Percentiles rank a stretch among this genome's conserved stretches.
Conservation (phyloP, 768 basidiomycete genomes). For the Amanita rubescens region DNA sequence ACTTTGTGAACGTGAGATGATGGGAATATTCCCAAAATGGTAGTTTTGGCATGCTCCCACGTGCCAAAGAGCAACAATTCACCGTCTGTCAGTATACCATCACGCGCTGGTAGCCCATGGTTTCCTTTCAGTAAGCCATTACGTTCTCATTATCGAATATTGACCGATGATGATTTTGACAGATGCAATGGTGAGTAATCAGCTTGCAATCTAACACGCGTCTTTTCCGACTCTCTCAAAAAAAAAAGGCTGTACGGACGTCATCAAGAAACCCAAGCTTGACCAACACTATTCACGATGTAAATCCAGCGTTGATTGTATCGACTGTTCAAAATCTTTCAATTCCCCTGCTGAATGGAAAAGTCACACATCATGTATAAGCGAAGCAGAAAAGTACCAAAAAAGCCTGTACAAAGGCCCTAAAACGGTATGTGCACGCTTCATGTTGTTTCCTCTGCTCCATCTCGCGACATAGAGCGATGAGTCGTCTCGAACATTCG, state of each 20-base stretch:
- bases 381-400: slow-evolving; percentile 92
- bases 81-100: neutral
- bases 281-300: slow-evolving; percentile 68
- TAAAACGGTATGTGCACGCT: slow-evolving; percentile 37
- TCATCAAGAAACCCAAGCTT: slow-evolving; percentile 90
- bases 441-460: neutral
- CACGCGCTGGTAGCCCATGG: too few species aligned
- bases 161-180: neutral
- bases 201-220: neutral
- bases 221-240: neutral
- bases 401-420: slow-evolving; percentile 78
- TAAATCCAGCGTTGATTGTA: slow-evolving; percentile 65
- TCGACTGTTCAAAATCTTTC: slow-evolving; percentile 88
- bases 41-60: neutral
- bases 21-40: neutral
- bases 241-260: slow-evolving; percentile 64
- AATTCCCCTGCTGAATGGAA: slow-evolving; percentile 71
- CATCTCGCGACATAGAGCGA: slow-evolving; percentile 1
- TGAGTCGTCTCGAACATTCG: neutral
- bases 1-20: too few species aligned
- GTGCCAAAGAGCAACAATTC: neutral
- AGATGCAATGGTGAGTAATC: slow-evolving; percentile 66
- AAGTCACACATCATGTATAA: slow-evolving; percentile 75
- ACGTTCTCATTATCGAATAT: neutral
- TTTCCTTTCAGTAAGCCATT: slow-evolving; percentile 61